Percentiles rank a stretch among this genome's conserved stretches.
Evolutionary conservation across 495 filamentous ascomycete species (phyloP).

Genomic region (Xeromyces bisporus): DNA sequence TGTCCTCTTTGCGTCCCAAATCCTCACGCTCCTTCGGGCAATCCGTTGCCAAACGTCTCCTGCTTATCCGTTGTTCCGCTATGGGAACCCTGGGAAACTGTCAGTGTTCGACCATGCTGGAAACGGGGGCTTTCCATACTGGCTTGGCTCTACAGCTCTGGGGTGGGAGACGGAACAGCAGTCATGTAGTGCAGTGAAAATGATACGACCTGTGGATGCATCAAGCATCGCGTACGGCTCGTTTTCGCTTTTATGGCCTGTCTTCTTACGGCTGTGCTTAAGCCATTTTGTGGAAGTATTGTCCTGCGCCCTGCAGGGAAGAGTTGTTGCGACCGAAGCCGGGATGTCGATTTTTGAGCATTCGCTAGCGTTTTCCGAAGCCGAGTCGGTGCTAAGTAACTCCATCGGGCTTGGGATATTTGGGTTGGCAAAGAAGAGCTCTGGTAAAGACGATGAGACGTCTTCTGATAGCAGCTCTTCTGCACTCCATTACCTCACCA

Average conservation of each 20-base stretch:
- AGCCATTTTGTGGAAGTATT: conserved; percentile 82
- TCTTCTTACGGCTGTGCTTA: conserved; percentile 65
- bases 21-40: conserved; percentile 53
- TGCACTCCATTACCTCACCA: conserved; percentile 24
- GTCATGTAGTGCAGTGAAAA: conserved; percentile 55
- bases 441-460: conserved; percentile 7
- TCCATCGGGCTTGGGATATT: conserved; percentile 56
- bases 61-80: conserved; percentile 52
- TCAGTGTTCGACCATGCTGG: conserved; percentile 58
- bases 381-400: conserved; percentile 67
- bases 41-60: conserved; percentile 87
- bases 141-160: conserved; percentile 47
- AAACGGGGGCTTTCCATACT: conserved; percentile 50
- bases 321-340: conserved; percentile 60
- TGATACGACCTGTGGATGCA: conserved; percentile 39
- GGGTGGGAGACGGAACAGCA: conserved; percentile 49
- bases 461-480: conserved; percentile 7
- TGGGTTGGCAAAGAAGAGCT: conserved; percentile 27
- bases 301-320: conserved; percentile 77
- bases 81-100: conserved; percentile 49
- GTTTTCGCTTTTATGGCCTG: conserved; percentile 68
- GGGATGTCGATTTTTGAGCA: conserved; percentile 96
- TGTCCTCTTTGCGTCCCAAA: conserved; percentile 53
- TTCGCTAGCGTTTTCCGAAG: conserved; percentile 89
- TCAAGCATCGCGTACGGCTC: conserved; percentile 45